Percentiles rank a stretch among this genome's conserved stretches.
These are phyloP conservation scores for Fusarium sp. DNA, from an alignment of 2,329 filamentous ascomycete species.

Conservation along the genomic window DNA sequence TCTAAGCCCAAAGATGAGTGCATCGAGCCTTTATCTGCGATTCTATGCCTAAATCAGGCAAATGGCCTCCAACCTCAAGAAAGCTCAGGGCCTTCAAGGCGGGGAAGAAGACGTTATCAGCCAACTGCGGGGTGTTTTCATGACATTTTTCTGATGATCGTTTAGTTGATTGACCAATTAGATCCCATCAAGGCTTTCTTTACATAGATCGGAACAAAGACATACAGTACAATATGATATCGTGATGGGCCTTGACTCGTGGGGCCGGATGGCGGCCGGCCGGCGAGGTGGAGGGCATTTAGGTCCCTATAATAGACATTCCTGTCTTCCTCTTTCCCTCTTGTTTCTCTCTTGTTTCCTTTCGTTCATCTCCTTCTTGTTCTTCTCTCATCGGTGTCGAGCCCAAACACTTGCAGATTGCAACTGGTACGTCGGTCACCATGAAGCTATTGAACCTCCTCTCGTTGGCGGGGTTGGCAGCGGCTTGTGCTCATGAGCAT, in stretches of 20 bases:
- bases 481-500: slow-evolving; percentile 47
- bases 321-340: background rate
- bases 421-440: background rate
- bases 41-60: slow-evolving; percentile 30
- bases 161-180: slow-evolving; percentile 21
- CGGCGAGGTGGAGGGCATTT: slow-evolving; percentile 17
- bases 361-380: background rate
- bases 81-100: background rate
- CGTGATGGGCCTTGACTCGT: slow-evolving; percentile 31
- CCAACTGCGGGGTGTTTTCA: slow-evolving; percentile 19
- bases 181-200: background rate
- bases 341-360: background rate
- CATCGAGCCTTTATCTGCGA: slow-evolving; percentile 9
- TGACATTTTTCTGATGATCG: background rate
- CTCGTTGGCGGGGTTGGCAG: slow-evolving; percentile 43
- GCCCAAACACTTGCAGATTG: background rate
- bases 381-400: background rate
- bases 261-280: slow-evolving; percentile 26
- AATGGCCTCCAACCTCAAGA: slow-evolving; percentile 17
- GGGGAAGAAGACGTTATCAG: slow-evolving; percentile 10
- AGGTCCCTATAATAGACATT: slow-evolving; percentile 34
- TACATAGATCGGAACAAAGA: background rate
- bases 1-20: slow-evolving; percentile 4
- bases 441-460: slow-evolving; percentile 49
- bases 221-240: background rate